A percentile compares a stretch with the other conserved stretches of the same genome.
Conservation (phyloP, 2,329 filamentous ascomycete genomes). For the Mycosphaerella arachidis region DNA sequence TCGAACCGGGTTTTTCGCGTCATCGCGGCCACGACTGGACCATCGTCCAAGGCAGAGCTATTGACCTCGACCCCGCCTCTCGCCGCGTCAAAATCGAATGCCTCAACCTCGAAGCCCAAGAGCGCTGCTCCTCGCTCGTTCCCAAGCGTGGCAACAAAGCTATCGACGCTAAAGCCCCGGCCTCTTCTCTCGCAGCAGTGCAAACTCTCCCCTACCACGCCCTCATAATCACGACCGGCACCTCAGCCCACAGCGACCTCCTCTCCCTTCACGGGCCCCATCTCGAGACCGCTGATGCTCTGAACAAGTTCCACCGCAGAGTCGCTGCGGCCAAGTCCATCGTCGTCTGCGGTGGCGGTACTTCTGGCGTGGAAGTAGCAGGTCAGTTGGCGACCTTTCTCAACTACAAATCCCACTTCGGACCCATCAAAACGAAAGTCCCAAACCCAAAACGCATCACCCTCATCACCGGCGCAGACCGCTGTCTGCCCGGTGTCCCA, state of each 20-base stretch:
- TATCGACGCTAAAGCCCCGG: constrained; percentile 1
- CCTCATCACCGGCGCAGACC: constrained; percentile 29
- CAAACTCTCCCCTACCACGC: constrained; percentile 34
- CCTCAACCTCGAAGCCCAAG: constrained; percentile 19
- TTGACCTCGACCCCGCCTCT: constrained; percentile 25
- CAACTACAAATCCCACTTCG: constrained; percentile 23
- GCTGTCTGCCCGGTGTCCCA: constrained; percentile 31
- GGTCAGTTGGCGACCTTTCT: constrained; percentile 35
- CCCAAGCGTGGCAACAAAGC: constrained; percentile 2
- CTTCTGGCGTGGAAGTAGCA: constrained; percentile 36
- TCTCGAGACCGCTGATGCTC: constrained; percentile 32
- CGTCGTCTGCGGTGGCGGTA: constrained; percentile 36
- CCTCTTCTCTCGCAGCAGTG: constrained; percentile 3
- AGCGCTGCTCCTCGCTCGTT: constrained; percentile 10
- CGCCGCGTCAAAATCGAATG: constrained; percentile 28
- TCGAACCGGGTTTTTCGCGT: constrained; percentile 32
- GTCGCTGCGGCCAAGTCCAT: constrained; percentile 32
- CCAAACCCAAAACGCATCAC: constrained; percentile 28
- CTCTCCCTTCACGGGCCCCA: constrained; percentile 34
- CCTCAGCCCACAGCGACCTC: constrained; percentile 33
- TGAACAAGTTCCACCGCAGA: constrained; percentile 29
- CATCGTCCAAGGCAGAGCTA: constrained; percentile 36
- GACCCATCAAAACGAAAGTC: constrained; percentile 9
- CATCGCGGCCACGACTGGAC: constrained; percentile 29
- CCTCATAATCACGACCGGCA: constrained; percentile 37